Evolutionary conservation across 2,329 filamentous ascomycete genomes (phyloP).

Genomic region (Colletotrichum tabaci): DNA sequence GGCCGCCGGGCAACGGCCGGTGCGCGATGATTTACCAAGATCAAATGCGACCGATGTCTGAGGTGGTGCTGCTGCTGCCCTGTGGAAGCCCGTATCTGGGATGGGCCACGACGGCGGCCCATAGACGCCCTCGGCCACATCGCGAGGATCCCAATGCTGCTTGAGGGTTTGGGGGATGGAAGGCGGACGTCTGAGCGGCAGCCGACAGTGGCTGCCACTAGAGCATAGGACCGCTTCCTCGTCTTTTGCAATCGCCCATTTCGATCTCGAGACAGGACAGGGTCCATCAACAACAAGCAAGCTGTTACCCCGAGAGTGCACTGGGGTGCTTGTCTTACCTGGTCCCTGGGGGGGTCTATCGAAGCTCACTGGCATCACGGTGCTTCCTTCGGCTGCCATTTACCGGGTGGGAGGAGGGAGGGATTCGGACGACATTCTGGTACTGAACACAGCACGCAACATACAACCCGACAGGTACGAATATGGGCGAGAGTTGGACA

Average conservation of each 20-base stretch:
- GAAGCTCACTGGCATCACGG: background rate
- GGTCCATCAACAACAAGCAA: background rate
- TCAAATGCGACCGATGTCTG: constrained; percentile 28
- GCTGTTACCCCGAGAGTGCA: background rate
- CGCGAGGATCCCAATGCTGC: constrained; percentile 35
- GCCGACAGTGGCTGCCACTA: background rate
- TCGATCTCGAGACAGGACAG: constrained; percentile 10
- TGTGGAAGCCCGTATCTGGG: constrained; percentile 37
- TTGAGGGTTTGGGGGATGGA: background rate
- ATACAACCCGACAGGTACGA: background rate
- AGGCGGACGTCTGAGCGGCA: constrained; percentile 7
- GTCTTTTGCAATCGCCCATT: background rate
- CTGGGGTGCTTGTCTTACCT: background rate
- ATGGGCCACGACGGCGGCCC: constrained; percentile 22
- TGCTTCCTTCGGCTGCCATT: background rate
- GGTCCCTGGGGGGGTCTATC: too few species aligned
- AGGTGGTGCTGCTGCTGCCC: constrained; percentile 16
- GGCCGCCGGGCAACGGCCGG: constrained; percentile 16
- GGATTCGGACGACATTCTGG: background rate
- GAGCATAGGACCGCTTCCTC: background rate
- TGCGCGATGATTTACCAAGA: constrained; percentile 8
- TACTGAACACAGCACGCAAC: background rate
- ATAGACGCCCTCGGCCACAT: constrained; percentile 1
- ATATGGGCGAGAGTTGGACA: background rate
- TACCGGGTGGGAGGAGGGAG: too few species aligned